Percentiles rank a stretch among this genome's conserved stretches.
Evolutionary conservation across 2,329 filamentous ascomycete species (phyloP).

Genomic region (Rasamsonia emersonii): DNA sequence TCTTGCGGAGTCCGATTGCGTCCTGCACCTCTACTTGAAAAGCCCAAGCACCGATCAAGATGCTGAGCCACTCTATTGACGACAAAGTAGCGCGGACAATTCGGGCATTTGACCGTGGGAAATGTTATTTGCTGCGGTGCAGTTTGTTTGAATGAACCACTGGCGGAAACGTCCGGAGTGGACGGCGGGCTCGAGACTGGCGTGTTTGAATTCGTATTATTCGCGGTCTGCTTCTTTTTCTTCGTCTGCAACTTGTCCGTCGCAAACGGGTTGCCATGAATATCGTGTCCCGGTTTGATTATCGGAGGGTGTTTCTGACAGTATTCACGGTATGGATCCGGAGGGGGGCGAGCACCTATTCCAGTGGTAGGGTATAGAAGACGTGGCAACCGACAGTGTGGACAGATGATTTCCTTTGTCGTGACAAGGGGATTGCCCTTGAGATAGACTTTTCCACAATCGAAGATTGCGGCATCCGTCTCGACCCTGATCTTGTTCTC

Average conservation of each 20-base stretch:
- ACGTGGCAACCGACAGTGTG: slow-evolving; percentile 51
- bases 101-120: slow-evolving; percentile 45
- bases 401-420: slow-evolving; percentile 51
- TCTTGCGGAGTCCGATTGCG: slow-evolving; percentile 37
- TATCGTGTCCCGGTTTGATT: slow-evolving; percentile 49
- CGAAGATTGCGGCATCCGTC: slow-evolving; percentile 44
- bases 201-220: slow-evolving; percentile 20
- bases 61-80: slow-evolving; percentile 55
- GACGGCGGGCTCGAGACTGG: slow-evolving; percentile 27
- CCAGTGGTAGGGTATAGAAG: slow-evolving; percentile 50
- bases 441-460: slow-evolving; percentile 45
- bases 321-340: slow-evolving; percentile 46
- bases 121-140: slow-evolving; percentile 25
- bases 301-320: slow-evolving; percentile 54
- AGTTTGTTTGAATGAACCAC: slow-evolving; percentile 21
- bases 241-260: slow-evolving; percentile 40
- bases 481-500: slow-evolving; percentile 32
- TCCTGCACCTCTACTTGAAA: slow-evolving; percentile 45
- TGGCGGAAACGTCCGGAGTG: slow-evolving; percentile 16
- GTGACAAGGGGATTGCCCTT: slow-evolving; percentile 52
- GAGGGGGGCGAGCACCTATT: slow-evolving; percentile 38
- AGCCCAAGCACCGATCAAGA: slow-evolving; percentile 52
- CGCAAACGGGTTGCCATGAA: slow-evolving; percentile 47
- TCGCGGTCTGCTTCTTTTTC: slow-evolving; percentile 27
- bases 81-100: slow-evolving; percentile 53